These are phyloP conservation scores for Dillenia suffruticosa DNA, from an alignment of 164 flowering plant species.

Conservation along the genomic window DNA sequence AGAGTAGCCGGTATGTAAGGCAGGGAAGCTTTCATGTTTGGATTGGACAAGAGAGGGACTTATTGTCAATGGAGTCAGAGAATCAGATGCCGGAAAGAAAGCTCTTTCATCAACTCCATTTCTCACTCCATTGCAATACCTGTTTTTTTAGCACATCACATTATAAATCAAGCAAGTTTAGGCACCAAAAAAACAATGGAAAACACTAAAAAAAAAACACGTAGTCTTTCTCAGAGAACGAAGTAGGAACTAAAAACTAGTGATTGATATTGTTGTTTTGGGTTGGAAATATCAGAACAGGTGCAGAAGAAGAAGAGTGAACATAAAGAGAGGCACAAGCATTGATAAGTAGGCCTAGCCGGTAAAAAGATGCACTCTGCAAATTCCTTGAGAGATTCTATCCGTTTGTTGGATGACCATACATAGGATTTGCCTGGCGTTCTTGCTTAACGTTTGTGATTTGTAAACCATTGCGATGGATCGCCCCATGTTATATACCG, in stretches of 20 bases:
- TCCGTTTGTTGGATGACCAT: too few relatives aligned
- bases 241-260: constrained; percentile 20
- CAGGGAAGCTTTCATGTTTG: constrained; percentile 6
- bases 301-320: constrained; percentile 20
- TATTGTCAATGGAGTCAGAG: constrained; percentile 19
- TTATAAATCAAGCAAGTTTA: too few relatives aligned
- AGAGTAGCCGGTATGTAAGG: constrained; percentile 10
- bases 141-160: constrained; percentile 3
- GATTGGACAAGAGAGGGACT: constrained; percentile 10
- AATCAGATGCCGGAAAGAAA: constrained; percentile 28
- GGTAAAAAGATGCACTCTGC: too few relatives aligned
- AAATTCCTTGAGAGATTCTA: too few relatives aligned
- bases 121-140: constrained; percentile 26
- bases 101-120: constrained; percentile 29
- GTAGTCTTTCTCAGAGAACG: constrained; percentile 32
- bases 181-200: background rate
- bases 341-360: background rate
- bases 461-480: too few relatives aligned
- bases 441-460: too few relatives aligned
- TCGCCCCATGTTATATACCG: too few relatives aligned
- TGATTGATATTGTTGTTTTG: constrained; percentile 17
- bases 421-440: too few relatives aligned
- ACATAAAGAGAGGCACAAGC: constrained; percentile 17
- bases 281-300: constrained; percentile 14
- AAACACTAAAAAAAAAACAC: constrained; percentile 16